Conservation (phyloP, 768 basidiomycete species). For the Leccinum sublutescens region DNA sequence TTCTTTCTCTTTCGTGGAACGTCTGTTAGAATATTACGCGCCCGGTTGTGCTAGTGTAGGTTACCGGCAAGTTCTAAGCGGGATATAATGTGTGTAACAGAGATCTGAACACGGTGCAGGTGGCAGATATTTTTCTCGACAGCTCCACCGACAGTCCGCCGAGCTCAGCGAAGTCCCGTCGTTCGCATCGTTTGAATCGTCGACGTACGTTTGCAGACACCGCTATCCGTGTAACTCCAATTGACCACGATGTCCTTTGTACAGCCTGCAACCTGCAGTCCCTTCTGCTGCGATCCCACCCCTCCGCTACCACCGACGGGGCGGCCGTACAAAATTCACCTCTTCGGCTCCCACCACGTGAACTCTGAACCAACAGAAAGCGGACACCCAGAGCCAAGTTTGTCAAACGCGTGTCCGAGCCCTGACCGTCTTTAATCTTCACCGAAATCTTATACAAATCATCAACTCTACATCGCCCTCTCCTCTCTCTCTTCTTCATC, state of each 20-base stretch:
- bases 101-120: constrained; percentile 31
- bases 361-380: constrained; percentile 28
- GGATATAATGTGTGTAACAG: background rate
- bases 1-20: too few relatives aligned
- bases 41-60: background rate
- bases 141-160: constrained; percentile 33
- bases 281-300: background rate
- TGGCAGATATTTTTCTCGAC: constrained; percentile 18
- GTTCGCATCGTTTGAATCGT: background rate
- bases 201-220: constrained; percentile 28
- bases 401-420: constrained; percentile 37
- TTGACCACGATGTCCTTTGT: constrained; percentile 29
- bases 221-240: constrained; percentile 10
- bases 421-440: constrained; percentile 34
- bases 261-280: constrained; percentile 9
- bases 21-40: background rate
- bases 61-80: constrained; percentile 1
- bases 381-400: constrained; percentile 33
- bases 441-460: constrained; percentile 33
- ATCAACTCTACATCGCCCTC: constrained; percentile 24
- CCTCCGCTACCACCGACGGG: constrained; percentile 23
- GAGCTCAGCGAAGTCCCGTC: constrained; percentile 36
- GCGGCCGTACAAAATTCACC: constrained; percentile 15
- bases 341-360: constrained; percentile 38
- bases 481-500: constrained; percentile 9